phyloP scores from a whole-genome alignment of 2,329 filamentous ascomycete genomes.

The Aureobasidium zeae region DNA sequence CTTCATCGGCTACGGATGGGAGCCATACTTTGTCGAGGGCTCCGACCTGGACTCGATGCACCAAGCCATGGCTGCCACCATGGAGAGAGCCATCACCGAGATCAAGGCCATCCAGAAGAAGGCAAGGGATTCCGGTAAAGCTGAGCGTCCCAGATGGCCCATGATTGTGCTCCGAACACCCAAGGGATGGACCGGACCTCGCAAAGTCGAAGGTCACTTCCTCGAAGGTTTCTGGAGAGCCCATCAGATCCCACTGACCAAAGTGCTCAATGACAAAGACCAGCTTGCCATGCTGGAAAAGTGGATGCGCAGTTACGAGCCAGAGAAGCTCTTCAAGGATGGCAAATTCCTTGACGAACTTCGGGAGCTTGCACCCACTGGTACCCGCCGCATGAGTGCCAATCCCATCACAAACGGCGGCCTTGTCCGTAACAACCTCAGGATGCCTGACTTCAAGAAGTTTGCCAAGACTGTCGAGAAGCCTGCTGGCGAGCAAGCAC shows the following conservation, averaged over 20 bases:
- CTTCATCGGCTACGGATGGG: slow-evolving; percentile 68
- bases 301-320: slow-evolving; percentile 71
- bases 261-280: slow-evolving; percentile 52
- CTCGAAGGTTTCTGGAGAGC: slow-evolving; percentile 70
- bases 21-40: slow-evolving; percentile 72
- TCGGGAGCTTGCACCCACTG: slow-evolving; percentile 54
- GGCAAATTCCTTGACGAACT: slow-evolving; percentile 57
- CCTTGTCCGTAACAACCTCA: slow-evolving; percentile 54
- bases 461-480: slow-evolving; percentile 56
- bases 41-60: slow-evolving; percentile 66
- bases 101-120: slow-evolving; percentile 62
- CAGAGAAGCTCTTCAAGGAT: slow-evolving; percentile 58
- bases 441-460: slow-evolving; percentile 59
- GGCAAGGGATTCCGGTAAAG: slow-evolving; percentile 59
- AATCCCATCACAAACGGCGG: slow-evolving; percentile 70
- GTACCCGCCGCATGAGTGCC: slow-evolving; percentile 63
- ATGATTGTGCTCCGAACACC: slow-evolving; percentile 70
- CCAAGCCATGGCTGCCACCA: slow-evolving; percentile 68
- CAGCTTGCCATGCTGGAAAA: slow-evolving; percentile 61
- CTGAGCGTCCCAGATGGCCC: slow-evolving; percentile 64
- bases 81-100: slow-evolving; percentile 62
- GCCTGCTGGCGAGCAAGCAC: slow-evolving; percentile 47
- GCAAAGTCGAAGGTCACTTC: slow-evolving; percentile 60
- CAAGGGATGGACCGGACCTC: slow-evolving; percentile 71
- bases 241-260: slow-evolving; percentile 68